Evolutionary conservation across 2,329 filamentous ascomycete genomes (phyloP), one percentile per base, ranked within the genome.

Genomic region (Periconia sp.): DNA sequence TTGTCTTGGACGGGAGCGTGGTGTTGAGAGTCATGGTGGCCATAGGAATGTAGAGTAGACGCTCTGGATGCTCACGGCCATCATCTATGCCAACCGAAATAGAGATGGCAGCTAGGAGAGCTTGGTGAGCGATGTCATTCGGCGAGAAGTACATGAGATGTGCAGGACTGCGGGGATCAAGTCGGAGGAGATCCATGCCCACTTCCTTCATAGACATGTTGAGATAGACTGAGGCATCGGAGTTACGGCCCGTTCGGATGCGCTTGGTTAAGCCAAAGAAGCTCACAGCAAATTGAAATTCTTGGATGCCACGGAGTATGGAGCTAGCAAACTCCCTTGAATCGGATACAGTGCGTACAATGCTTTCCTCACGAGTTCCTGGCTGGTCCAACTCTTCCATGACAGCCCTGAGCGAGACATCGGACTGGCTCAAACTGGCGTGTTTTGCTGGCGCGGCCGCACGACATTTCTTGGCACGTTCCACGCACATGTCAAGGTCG

Each of bases 61-160:
- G 85, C 65, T 96, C 90, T 0, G 89, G 87, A 57, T 88, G 88
- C 7, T 87, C 88, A 19, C 86, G 83, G n/a, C 90, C 89, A 65
- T 96, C 91, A 61, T 96, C 92, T 24, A 99, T 78, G 26, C 91
- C 94, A 43, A 97, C 80, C 0, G 92, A 92, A 42, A 99, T 88
- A 1, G 94, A 96, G 28, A 99, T 84, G 3, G 92, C 94, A 13
- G 92, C 94, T 16, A 94, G 81, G 24, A 99, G 79, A 9, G 92
- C 94, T 75, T 99, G 92, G 68, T 99, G 94, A 10, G 94, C 94
- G 60, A 96, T 85, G 65, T 96, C 94, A 49, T 90, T 87, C 16
- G 87, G 84, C 2, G 92, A 89, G 65, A 99, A 99, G 71, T 99
- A 97, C 94, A 97, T 99, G 51, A 94, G 85, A 76, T 99, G 94